A percentile compares a stretch with the other conserved stretches of the same genome.
Conservation (phyloP, 2,329 filamentous ascomycete genomes). For the Torrubiella hemipterigena region DNA sequence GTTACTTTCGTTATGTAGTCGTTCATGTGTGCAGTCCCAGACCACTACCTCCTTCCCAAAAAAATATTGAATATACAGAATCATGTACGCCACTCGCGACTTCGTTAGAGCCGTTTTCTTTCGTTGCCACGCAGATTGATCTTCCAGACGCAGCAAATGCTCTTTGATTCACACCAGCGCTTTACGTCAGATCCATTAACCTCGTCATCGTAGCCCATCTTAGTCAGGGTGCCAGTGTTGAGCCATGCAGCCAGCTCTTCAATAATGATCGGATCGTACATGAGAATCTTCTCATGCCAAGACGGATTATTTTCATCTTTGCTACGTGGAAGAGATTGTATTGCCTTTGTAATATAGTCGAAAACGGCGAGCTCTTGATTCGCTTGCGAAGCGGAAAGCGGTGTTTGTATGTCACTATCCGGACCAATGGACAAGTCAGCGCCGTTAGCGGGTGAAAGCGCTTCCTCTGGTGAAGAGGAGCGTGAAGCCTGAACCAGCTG, state of each 20-base stretch:
- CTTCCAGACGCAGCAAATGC: constrained; percentile 72
- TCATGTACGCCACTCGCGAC: no score
- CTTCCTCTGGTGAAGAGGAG: constrained; percentile 20
- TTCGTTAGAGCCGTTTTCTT: constrained; percentile 33
- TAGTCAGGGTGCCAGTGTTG: constrained; percentile 56
- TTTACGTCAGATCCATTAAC: constrained; percentile 57
- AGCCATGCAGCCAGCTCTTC: constrained; percentile 80
- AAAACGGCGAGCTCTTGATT: constrained; percentile 35
- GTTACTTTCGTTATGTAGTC: no score
- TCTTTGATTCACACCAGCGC: constrained; percentile 80
- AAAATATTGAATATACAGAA: no score
- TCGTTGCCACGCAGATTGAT: constrained; percentile 39
- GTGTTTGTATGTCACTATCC: constrained; percentile 32
- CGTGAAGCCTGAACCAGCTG: constrained; percentile 17
- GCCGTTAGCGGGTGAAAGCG: constrained; percentile 30
- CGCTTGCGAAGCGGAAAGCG: constrained; percentile 24
- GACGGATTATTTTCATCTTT: constrained; percentile 41
- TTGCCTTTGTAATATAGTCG: constrained; percentile 39
- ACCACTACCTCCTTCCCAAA: no score
- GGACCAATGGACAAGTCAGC: constrained; percentile 31
- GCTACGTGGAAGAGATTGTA: constrained; percentile 37
- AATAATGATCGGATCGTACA: constrained; percentile 82
- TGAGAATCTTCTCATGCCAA: constrained; percentile 87
- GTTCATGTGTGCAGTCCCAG: no score
- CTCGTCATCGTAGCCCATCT: constrained; percentile 53